Percentiles rank a stretch among this genome's conserved stretches.
Evolutionary conservation across 768 basidiomycete species (phyloP).

Genomic region (Trametes cingulata): DNA sequence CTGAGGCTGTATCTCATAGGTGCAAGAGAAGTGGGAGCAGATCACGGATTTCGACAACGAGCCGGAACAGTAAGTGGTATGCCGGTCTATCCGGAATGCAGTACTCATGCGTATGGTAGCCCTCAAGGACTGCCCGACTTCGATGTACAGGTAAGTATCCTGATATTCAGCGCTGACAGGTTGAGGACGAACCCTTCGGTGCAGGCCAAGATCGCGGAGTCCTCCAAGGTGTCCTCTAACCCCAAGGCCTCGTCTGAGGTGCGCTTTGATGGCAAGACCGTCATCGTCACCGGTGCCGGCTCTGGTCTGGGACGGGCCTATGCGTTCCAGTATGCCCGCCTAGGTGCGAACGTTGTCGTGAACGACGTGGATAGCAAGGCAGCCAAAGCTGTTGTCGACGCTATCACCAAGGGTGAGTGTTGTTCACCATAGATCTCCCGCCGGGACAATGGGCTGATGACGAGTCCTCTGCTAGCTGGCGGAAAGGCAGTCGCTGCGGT

Average conservation of each 20-base stretch:
- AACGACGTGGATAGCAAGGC: constrained; percentile 92
- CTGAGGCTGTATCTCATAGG: constrained; percentile 39
- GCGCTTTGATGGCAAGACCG: constrained; percentile 86
- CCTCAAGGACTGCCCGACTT: constrained; percentile 65
- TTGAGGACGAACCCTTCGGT: neutral
- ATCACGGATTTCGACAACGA: constrained; percentile 73
- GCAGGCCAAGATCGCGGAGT: constrained; percentile 38
- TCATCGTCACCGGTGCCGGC: constrained; percentile 93
- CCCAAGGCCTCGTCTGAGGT: constrained; percentile 67
- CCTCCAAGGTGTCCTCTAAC: constrained; percentile 68
- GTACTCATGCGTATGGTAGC: constrained; percentile 39
- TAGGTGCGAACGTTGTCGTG: constrained; percentile 96
- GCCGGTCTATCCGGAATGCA: neutral
- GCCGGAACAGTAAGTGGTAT: constrained; percentile 57
- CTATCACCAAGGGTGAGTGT: constrained; percentile 70
- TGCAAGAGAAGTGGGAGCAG: constrained; percentile 82
- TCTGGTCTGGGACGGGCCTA: constrained; percentile 93
- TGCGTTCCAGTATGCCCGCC: constrained; percentile 85
- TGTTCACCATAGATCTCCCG: no score
- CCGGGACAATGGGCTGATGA: no score
- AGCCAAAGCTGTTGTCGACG: constrained; percentile 82
- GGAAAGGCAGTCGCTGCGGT: constrained; percentile 85
- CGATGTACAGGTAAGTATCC: constrained; percentile 49
- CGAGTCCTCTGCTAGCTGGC: constrained; percentile 54
- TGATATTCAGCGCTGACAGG: neutral